These are phyloP conservation scores for Phaffia australis DNA, from an alignment of 768 basidiomycete genomes.

Conservation along the genomic window DNA sequence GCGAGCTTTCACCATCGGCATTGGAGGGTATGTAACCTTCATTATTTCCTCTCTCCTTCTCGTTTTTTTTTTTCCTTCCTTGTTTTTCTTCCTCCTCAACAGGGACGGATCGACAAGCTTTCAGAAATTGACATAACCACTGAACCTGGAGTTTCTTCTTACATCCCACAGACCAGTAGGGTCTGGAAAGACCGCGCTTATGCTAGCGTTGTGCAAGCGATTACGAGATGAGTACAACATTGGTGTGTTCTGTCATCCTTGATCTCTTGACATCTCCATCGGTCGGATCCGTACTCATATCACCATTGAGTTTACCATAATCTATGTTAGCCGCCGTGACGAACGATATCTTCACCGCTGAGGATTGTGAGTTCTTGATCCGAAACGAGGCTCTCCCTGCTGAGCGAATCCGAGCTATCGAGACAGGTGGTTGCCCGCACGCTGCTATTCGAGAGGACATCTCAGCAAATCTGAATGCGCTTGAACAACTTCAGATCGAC, in stretches of 20 bases:
- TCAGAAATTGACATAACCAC: slow-evolving; percentile 3
- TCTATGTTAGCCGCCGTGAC: slow-evolving; percentile 67
- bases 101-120: background rate
- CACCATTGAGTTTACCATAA: background rate
- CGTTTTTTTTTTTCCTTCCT: background rate
- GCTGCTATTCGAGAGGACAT: slow-evolving; percentile 98
- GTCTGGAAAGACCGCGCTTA: slow-evolving; percentile 91
- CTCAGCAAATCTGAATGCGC: slow-evolving; percentile 87
- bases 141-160: background rate
- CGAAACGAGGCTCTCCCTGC: slow-evolving; percentile 76
- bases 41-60: background rate
- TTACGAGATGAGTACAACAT: slow-evolving; percentile 80
- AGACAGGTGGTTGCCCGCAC: slow-evolving; percentile 90
- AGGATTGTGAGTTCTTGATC: slow-evolving; percentile 67
- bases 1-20: slow-evolving; percentile 93
- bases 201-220: slow-evolving; percentile 73
- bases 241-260: slow-evolving; percentile 45
- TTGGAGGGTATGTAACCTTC: slow-evolving; percentile 64
- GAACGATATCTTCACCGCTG: slow-evolving; percentile 96
- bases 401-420: slow-evolving; percentile 75
- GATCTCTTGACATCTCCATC: background rate
- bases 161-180: slow-evolving; percentile 66
- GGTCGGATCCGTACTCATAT: background rate
- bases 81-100: background rate
- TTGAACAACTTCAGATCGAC: slow-evolving; percentile 86